Evolutionary conservation across 345 rosid genomes (phyloP).

Genomic region (Geranium brycei): DNA sequence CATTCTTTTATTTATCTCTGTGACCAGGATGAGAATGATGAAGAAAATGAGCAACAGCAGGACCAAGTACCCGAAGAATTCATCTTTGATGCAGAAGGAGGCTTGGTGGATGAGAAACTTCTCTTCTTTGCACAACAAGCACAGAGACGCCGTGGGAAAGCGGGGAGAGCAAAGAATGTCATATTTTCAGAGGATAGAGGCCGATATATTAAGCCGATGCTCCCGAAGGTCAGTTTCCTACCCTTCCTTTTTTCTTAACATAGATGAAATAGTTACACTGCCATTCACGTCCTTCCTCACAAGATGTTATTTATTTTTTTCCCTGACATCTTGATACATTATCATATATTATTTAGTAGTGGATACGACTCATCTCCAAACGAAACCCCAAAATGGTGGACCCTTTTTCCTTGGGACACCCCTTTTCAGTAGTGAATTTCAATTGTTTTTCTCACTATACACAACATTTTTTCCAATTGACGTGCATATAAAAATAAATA

Average conservation of each 20-base stretch:
- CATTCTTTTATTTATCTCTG: conserved; percentile 6
- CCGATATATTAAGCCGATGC: conserved; percentile 93
- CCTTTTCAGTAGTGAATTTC: too few species aligned
- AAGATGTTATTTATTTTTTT: background rate
- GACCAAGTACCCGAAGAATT: conserved; percentile 93
- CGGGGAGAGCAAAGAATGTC: conserved; percentile 96
- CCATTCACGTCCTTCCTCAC: too few species aligned
- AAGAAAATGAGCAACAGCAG: conserved; percentile 85
- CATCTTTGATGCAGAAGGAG: conserved; percentile 97
- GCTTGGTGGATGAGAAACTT: conserved; percentile 92
- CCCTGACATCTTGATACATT: too few species aligned
- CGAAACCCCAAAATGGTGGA: too few species aligned
- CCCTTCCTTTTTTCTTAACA: background rate
- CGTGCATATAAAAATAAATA: too few species aligned
- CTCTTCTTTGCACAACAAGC: conserved; percentile 98
- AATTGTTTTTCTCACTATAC: too few species aligned
- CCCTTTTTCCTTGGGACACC: too few species aligned
- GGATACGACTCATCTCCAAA: too few species aligned
- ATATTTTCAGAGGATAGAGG: conserved; percentile 97
- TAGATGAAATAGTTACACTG: background rate
- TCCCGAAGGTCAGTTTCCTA: conserved; percentile 64
- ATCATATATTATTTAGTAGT: too few species aligned
- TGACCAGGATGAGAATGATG: conserved; percentile 58
- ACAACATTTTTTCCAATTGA: too few species aligned
- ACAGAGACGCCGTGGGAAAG: conserved; percentile 75